Percentiles rank a stretch among this genome's conserved stretches.
These are phyloP conservation scores for Zymoseptoria pseudotritici DNA, from an alignment of 2,329 filamentous ascomycete species.

Conservation along the genomic window DNA sequence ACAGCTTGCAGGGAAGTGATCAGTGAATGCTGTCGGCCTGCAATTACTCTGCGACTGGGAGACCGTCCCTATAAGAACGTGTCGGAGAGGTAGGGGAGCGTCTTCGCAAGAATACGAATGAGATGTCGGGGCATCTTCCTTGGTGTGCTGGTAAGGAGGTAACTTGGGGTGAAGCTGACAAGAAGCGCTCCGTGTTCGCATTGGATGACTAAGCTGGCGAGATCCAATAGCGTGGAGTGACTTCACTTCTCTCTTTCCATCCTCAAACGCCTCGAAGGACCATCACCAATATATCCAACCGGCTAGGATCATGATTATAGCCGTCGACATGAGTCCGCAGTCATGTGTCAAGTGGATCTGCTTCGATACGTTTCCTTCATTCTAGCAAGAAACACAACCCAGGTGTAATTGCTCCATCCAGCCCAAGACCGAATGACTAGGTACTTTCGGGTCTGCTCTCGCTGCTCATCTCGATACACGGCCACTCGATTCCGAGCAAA, in stretches of 20 bases:
- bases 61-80: background rate
- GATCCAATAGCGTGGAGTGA: background rate
- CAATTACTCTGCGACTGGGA: background rate
- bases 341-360: background rate
- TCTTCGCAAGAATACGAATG: background rate
- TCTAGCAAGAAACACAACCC: no score
- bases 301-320: background rate
- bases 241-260: background rate
- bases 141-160: background rate
- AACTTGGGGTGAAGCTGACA: background rate
- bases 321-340: background rate
- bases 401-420: background rate
- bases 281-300: background rate
- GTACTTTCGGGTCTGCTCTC: background rate
- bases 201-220: background rate
- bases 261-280: background rate
- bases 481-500: background rate
- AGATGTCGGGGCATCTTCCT: background rate
- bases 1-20: background rate
- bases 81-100: background rate
- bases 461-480: background rate
- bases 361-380: background rate
- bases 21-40: background rate
- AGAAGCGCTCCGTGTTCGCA: background rate
- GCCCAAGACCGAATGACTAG: background rate